Conservation (phyloP, 2,329 filamentous ascomycete species). For the Samsoniella hepiali region DNA sequence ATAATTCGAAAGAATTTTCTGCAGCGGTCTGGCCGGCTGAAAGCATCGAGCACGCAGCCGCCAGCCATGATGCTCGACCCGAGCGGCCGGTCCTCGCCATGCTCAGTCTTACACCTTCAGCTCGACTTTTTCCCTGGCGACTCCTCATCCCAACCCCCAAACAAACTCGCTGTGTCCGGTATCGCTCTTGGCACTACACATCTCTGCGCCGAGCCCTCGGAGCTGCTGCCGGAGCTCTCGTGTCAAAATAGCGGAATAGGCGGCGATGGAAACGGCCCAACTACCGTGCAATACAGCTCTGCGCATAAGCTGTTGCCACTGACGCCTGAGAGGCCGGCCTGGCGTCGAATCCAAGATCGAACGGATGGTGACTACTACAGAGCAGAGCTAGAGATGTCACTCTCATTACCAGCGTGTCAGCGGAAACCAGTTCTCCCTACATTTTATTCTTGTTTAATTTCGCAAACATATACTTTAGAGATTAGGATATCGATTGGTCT, state of each 20-base stretch:
- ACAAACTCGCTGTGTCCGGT: neutral
- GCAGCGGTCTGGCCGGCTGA: neutral
- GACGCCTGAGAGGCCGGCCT: neutral
- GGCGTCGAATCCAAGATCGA: neutral
- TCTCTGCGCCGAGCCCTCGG: conserved; percentile 9
- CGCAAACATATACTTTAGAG: conserved; percentile 2
- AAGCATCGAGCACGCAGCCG: conserved; percentile 3
- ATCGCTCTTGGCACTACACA: conserved; percentile 1
- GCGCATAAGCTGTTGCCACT: neutral
- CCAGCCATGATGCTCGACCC: conserved; percentile 15
- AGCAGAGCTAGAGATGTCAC: conserved; percentile 3
- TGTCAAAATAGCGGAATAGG: neutral
- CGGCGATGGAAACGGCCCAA: neutral
- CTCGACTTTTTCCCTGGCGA: conserved; percentile 4
- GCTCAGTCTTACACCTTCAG: neutral
- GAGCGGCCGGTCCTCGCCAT: conserved; percentile 1
- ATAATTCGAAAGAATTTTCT: neutral
- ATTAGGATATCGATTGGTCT: neutral
- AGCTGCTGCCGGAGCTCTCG: conserved; percentile 3
- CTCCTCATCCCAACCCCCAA: neutral
- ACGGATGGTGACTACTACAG: neutral
- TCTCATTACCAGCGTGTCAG: neutral
- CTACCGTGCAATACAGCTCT: conserved; percentile 5
- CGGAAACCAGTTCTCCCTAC: conserved; percentile 6
- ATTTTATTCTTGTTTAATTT: conserved; percentile 11